Base-by-base conservation (phyloP, 2,329 filamentous ascomycete species). In the Amauroascus verrucosus region DNA sequence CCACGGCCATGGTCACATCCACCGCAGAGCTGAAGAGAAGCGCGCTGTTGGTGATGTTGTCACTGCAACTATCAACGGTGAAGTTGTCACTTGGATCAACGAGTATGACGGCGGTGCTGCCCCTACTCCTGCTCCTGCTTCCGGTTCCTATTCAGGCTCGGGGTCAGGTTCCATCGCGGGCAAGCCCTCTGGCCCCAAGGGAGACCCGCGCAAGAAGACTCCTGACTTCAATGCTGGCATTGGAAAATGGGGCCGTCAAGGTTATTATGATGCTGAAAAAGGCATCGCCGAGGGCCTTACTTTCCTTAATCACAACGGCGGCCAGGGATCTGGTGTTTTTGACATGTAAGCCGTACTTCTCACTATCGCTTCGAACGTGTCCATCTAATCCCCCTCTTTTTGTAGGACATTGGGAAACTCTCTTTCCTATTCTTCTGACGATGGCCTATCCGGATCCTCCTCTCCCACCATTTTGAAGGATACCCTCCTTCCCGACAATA, bases 271-370 rank as follows among this genome's bases (percentile, higher is more conserved):
- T 50, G 69, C 76, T 6, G 62, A 61, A 9, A 58, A 61, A 7
- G 66, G 70, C 37, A 70, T 67, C 53, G 68, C 74, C 18, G 71
- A 79, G 20, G 78, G 79, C 13, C 63, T 83, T 22, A 74, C 75
- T 28, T 83, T 83, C 67, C 66, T 83, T 33, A 81, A 80, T 59
- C 77, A 82, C 61, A 64, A 73, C 55, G 79, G 80, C 54, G 79
- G 77, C 37, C 64, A 72, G 33, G 74, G 75, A 38, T 82, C 78
- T 28, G 80, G 79, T 50, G 72, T 74, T 18, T 80, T 75, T 58
- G 75, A 80, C 65, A 67, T 69, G 71, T 74, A 67, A 58, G 64
- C 62, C 8, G 13, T 24, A 11, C 11, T 4, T 24, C 20, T 16
- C 38, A 5, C 8, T 4, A 18, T n/a, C 1, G 9, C 9, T 41